Evolutionary conservation across 129 eudicot species (phyloP), one percentile per base, ranked within the genome.

Genomic region (Dittrichia graveolens): DNA sequence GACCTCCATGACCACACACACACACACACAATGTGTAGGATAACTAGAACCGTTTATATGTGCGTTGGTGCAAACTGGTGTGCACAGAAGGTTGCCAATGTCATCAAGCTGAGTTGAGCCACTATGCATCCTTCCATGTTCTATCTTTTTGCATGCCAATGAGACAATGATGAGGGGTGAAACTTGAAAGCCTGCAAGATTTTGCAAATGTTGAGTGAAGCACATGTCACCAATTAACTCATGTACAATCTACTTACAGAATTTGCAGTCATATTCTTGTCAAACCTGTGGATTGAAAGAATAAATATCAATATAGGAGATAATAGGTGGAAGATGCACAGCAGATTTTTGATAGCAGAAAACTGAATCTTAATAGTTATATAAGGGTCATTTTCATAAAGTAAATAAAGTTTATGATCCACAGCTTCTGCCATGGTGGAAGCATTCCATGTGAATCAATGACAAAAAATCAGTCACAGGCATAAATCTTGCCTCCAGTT

Each of bases 161-260:
- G 49, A 57, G 58, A n/a, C 46, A 38, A 37, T 59, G 71, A 6
- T 24, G 31, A 24, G 31, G 31, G 31, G 31, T 24, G 31, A 24
- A 0, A 24, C 31, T 24, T 24, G 31, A 47, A 58, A 31, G 44
- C 44, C 38, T 59, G 46, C 57, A 72, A 45, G 47, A 44, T 58
- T 7, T 14, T 8, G 48, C 73, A 68, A 61, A 68, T 50, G 48
- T 37, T 40, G 56, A 50, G 14, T 6, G 1, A 50, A 49, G 6
- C 61, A 37, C 8, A 65, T 44, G 4, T 24, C 40, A 65, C 11
- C 40, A 19, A 12, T 44, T 19, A 18, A 48, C 41, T 61, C 71
- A 15, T 71, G 44, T 56, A 57, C 76, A 58, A 14, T 60, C 39
- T 6, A 6, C 11, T 54, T 69, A 54, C 75, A 54, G 65, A 69